Conservation (phyloP, 768 basidiomycete genomes). For the Podaxis sp. region DNA sequence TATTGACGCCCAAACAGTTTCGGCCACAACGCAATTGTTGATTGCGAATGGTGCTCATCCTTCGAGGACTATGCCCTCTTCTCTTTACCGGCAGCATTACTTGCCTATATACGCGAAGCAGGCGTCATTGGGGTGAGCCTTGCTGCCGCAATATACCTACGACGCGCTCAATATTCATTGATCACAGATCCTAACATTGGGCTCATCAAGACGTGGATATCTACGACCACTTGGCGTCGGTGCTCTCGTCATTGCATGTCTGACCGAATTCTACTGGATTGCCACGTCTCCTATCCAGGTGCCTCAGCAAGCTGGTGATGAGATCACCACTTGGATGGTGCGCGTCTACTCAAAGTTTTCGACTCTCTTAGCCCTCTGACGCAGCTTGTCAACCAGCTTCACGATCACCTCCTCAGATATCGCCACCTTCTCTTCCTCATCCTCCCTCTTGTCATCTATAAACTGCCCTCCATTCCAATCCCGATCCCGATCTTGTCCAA, state of each 20-base stretch:
- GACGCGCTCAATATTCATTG: neutral
- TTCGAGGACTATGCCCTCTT: constrained; percentile 59
- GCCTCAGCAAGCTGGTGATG: constrained; percentile 33
- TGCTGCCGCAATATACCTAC: neutral
- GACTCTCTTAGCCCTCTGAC: neutral
- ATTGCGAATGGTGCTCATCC: constrained; percentile 65
- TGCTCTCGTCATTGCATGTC: constrained; percentile 43
- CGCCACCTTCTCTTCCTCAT: constrained; percentile 61
- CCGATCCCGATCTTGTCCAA: constrained; percentile 28
- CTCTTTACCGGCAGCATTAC: constrained; percentile 49
- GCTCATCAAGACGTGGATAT: constrained; percentile 32
- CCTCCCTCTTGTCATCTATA: constrained; percentile 51
- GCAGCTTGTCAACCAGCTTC: constrained; percentile 46
- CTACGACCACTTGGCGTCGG: constrained; percentile 40
- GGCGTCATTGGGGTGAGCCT: constrained; percentile 48
- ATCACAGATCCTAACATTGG: constrained; percentile 23
- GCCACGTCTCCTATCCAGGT: constrained; percentile 47
- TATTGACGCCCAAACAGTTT: constrained; percentile 40
- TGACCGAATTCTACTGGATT: constrained; percentile 55
- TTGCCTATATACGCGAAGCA: constrained; percentile 59
- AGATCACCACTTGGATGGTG: constrained; percentile 33
- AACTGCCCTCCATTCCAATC: constrained; percentile 26
- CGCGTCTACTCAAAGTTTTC: constrained; percentile 13
- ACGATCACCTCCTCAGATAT: constrained; percentile 51
- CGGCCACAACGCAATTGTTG: constrained; percentile 61